These are phyloP conservation scores for Vigna trinervia DNA, from an alignment of 306 rosid genomes.

Conservation along the genomic window DNA sequence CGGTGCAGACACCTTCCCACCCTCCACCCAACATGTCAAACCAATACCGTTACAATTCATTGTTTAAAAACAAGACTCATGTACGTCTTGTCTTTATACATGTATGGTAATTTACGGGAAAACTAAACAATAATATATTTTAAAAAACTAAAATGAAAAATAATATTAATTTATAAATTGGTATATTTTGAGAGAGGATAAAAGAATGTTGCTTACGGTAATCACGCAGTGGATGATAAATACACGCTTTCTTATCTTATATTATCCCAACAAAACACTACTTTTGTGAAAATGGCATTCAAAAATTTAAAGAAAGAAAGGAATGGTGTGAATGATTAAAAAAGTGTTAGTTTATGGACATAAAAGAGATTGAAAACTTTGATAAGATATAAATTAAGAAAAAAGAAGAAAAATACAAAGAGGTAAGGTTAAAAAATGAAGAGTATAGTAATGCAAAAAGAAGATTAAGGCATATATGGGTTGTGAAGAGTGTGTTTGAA, in stretches of 20 bases:
- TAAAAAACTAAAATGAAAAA: too few species aligned
- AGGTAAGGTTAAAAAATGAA: not conserved
- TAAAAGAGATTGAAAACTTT: not conserved
- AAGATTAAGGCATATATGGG: not conserved
- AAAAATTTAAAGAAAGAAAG: not conserved
- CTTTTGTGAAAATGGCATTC: not conserved
- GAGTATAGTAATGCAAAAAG: too few species aligned
- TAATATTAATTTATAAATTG: too few species aligned
- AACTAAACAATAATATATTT: too few species aligned
- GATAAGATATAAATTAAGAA: slow-evolving; percentile 10
- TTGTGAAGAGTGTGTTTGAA: slow-evolving; percentile 50
- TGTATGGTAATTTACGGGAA: too few species aligned
- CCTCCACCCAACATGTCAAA: not conserved
- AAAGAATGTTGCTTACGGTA: not conserved
- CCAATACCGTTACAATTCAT: too few species aligned
- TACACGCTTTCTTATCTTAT: slow-evolving; percentile 6
- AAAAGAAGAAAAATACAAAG: slow-evolving; percentile 23
- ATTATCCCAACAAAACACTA: slow-evolving; percentile 7
- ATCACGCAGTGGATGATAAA: not conserved
- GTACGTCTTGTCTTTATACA: too few species aligned
- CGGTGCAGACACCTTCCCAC: not conserved
- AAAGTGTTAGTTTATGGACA: slow-evolving; percentile 5
- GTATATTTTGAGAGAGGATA: not conserved
- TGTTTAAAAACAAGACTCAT: too few species aligned
- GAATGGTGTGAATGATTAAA: slow-evolving; percentile 28